phyloP scores from a whole-genome alignment of 345 rosid species.

The Hibiscus mutabilis region DNA sequence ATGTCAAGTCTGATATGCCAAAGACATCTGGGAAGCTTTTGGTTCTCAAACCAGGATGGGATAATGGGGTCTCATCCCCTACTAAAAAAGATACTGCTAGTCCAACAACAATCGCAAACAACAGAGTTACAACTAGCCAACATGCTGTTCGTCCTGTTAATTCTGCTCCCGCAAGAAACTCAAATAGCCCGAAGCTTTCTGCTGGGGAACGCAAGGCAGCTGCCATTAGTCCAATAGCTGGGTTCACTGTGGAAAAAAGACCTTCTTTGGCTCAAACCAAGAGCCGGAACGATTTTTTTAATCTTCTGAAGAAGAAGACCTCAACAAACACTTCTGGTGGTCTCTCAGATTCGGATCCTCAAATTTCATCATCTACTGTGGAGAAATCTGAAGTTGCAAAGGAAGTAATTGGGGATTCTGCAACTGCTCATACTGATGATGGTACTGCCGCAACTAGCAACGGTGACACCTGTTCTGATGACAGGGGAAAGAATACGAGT shows the following conservation, averaged over 20 bases:
- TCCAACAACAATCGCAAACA: slow-evolving; percentile 37
- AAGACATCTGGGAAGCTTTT: slow-evolving; percentile 65
- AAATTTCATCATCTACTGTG: slow-evolving; percentile 20
- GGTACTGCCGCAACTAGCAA: slow-evolving; percentile 34
- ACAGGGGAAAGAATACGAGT: slow-evolving; percentile 20
- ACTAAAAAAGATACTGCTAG: slow-evolving; percentile 52
- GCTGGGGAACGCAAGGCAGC: slow-evolving; percentile 40
- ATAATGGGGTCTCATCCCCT: slow-evolving; percentile 49
- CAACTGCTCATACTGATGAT: slow-evolving; percentile 30
- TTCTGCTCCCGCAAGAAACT: slow-evolving; percentile 42
- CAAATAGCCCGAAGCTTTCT: slow-evolving; percentile 41
- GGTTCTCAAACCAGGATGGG: slow-evolving; percentile 80
- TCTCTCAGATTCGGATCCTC: slow-evolving; percentile 24
- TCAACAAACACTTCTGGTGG: slow-evolving; percentile 34
- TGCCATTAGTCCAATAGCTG: slow-evolving; percentile 32
- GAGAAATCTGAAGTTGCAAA: slow-evolving; percentile 36
- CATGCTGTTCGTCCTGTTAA: slow-evolving; percentile 32
- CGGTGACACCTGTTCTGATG: slow-evolving; percentile 33
- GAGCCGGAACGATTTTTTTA: slow-evolving; percentile 79
- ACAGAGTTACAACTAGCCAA: slow-evolving; percentile 36
- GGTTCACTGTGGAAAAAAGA: slow-evolving; percentile 57
- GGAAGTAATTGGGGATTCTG: slow-evolving; percentile 34
- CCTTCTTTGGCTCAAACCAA: slow-evolving; percentile 60
- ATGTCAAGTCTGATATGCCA: slow-evolving; percentile 45
- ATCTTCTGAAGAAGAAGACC: slow-evolving; percentile 65